Evolutionary conservation across 169 alveolate genomes (phyloP).

Genomic region (Plasmodium relictum): DNA sequence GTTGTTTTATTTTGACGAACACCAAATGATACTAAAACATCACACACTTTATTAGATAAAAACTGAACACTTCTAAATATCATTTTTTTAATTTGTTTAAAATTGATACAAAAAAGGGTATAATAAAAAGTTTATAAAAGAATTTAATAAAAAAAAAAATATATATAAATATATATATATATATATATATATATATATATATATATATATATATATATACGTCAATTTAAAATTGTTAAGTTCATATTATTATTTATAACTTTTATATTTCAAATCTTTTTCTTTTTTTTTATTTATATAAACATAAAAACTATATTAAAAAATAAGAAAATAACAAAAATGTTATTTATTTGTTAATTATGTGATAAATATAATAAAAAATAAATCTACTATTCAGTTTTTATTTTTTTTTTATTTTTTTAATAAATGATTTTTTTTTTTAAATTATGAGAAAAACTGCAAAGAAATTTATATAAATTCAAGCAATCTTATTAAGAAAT

Average conservation of each 20-base stretch:
- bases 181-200: neutral
- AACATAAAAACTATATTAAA: too few species aligned
- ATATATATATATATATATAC: neutral
- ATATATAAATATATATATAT: neutral
- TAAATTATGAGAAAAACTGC: too few species aligned
- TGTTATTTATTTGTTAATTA: too few species aligned
- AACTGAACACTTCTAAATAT: constrained; percentile 18
- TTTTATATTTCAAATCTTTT: too few species aligned
- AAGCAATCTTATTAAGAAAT: too few species aligned
- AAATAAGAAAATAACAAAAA: too few species aligned
- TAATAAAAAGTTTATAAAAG: neutral
- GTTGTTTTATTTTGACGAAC: constrained; percentile 83
- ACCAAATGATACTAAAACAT: constrained; percentile 87
- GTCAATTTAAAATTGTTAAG: neutral
- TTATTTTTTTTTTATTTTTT: too few species aligned
- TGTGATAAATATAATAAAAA: too few species aligned
- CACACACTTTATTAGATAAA: constrained; percentile 81
- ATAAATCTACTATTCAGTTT: too few species aligned
- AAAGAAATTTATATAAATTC: too few species aligned
- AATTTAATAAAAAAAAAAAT: neutral
- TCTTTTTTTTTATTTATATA: too few species aligned
- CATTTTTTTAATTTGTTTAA: constrained; percentile 29
- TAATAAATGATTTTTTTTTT: too few species aligned
- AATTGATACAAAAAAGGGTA: neutral
- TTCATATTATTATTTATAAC: neutral